Evolutionary conservation across 257 asterid species (phyloP).

Genomic region (Gentiana dahurica): DNA sequence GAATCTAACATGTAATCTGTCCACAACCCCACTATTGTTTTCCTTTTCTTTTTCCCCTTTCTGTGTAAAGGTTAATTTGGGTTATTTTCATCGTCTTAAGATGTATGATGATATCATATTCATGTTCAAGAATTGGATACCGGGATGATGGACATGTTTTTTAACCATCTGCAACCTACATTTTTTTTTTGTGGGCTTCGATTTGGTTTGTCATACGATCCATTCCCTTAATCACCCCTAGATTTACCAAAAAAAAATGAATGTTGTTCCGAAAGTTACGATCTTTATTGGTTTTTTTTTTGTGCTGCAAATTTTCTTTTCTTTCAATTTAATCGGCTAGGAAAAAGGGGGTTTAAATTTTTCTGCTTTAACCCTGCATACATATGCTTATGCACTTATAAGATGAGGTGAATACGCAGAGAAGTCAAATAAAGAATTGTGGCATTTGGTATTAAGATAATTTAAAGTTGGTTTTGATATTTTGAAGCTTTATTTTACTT

Average conservation of each 20-base stretch:
- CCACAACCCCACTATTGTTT: not conserved
- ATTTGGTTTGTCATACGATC: slow-evolving; percentile 68
- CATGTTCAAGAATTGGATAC: slow-evolving; percentile 16
- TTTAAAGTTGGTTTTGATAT: too few relatives aligned
- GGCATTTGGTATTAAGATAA: too few relatives aligned
- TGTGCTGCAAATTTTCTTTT: not conserved
- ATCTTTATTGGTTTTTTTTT: slow-evolving; percentile 7
- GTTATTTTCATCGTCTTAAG: slow-evolving; percentile 16
- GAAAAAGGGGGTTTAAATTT: too few relatives aligned
- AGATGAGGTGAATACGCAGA: too few relatives aligned
- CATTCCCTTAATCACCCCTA: slow-evolving; percentile 32
- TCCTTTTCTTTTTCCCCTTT: slow-evolving; percentile 12
- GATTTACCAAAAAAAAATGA: slow-evolving; percentile 29
- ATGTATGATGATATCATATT: slow-evolving; percentile 20
- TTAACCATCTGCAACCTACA: slow-evolving; percentile 13
- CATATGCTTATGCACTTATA: too few relatives aligned
- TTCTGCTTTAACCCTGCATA: too few relatives aligned
- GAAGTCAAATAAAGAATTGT: too few relatives aligned
- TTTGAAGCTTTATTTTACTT: too few relatives aligned
- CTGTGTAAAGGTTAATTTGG: too few relatives aligned
- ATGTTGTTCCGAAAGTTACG: slow-evolving; percentile 26
- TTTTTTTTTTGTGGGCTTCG: slow-evolving; percentile 12
- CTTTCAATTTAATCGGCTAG: not conserved
- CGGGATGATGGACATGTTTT: not conserved
- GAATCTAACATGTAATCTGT: slow-evolving; percentile 30